Base-by-base conservation (phyloP, 176 grass and related monocot species). In the Stipa capillata region DNA sequence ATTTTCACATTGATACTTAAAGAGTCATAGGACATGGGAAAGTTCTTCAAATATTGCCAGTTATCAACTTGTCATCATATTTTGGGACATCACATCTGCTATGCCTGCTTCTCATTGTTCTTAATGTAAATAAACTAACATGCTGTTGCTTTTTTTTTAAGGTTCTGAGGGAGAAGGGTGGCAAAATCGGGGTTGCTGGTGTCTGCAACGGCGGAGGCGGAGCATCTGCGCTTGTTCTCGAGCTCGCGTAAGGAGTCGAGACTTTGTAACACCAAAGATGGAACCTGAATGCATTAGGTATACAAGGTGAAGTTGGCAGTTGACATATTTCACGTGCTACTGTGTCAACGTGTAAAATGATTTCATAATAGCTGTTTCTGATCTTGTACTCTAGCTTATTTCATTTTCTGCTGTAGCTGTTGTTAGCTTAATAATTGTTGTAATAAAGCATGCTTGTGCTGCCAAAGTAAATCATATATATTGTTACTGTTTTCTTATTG, bases 201-300 rank as follows among this genome's bases (percentile, higher is more conserved):
- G 90, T 97, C 35, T 97, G 94, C 79, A 97, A 97, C 6, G 94
- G 94, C 5, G 94, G 94, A 36, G 94, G 91, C 0, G 94, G 91
- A 56, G 94, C 94, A 17, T 97, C 91, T 36, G 91, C 94, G 6
- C 82, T 97, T 48, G 91, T 97, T 77, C 75, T 97, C 0, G 89
- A 94, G 79, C 57, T 93, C 1, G 63, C 74, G 24, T 97, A 87
- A 85, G 76, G 67, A 76, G 27, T 9, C 0, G 7, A 40, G 3
- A 40, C 25, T 51, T 2, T 41, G 66, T 6, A 6, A 47, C 13
- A 57, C 72, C n/a, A 74, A 6, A 14, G 0, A 3, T 24, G 27
- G 21, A 17, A 54, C 20, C 6, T 27, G 23, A 34, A 40, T 25
- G 50, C 0, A 18, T 66, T 15, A 15, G 36, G 14, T 23, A 23